A percentile compares a stretch with the other conserved stretches of the same genome.
Evolutionary conservation across 1,139 yeast species (phyloP).

Genomic region (Meyerozyma elateridarum): DNA sequence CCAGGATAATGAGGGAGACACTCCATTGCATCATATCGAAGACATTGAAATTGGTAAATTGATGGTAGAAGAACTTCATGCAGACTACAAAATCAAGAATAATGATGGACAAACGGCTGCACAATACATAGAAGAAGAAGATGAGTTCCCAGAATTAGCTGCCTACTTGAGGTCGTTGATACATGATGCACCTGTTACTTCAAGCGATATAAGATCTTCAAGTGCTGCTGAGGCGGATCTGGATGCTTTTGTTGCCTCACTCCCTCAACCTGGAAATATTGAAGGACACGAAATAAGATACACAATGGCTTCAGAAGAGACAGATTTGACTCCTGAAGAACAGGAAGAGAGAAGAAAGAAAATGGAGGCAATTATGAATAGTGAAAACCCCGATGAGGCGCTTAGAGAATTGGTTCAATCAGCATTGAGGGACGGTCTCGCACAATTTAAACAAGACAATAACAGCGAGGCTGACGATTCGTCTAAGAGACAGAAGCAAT

Average conservation of each 20-base stretch:
- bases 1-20: conserved; percentile 86
- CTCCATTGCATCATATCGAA: conserved; percentile 91
- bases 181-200: conserved; percentile 26
- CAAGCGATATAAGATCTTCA: conserved; percentile 7
- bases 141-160: conserved; percentile 75
- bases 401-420: conserved; percentile 62
- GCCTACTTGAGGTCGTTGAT: conserved; percentile 51
- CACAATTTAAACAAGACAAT: conserved; percentile 21
- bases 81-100: conserved; percentile 61
- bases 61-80: conserved; percentile 62
- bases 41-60: conserved; percentile 58
- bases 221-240: conserved; percentile 6
- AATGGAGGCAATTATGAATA: conserved; percentile 65
- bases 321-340: conserved; percentile 24
- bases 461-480: conserved; percentile 8
- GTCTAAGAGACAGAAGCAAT: conserved; percentile 8
- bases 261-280: conserved; percentile 39
- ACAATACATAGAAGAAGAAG: conserved; percentile 75
- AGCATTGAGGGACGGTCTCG: conserved; percentile 53
- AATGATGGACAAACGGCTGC: conserved; percentile 68
- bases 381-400: conserved; percentile 77
- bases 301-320: conserved; percentile 45
- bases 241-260: conserved; percentile 17
- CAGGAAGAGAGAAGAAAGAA: conserved; percentile 55
- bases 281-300: conserved; percentile 58